Base-by-base conservation (phyloP, 2,329 filamentous ascomycete genomes). In the Coniochaeta sp. region DNA sequence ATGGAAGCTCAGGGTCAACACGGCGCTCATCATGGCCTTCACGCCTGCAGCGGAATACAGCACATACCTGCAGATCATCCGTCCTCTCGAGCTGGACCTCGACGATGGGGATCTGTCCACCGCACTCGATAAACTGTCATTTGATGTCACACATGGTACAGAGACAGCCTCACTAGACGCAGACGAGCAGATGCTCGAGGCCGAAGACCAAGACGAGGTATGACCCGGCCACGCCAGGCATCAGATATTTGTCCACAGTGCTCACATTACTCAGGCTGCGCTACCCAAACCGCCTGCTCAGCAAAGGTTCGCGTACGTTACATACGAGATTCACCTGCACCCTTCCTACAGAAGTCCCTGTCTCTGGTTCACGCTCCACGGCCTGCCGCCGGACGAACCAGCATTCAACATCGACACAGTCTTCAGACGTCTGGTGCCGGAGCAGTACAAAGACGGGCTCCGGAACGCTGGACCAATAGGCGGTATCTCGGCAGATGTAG, bases 281-380 rank as follows among this genome's bases (percentile, higher is more conserved):
- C 34, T 64, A 22, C 57, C 34, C 36, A 61, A 57, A 47, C 59
- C 54, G 44, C 58, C 60, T 22, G 31, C 28, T 12, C 56, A 31
- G 59, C 24, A 40, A 58, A 59, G 70, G 61, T 70, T 71, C 63
- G 75, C 76, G 60, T 76, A 79, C 67, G 84, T 90, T 65, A 80
- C 82, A 62, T 93, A 92, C 75, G 87, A 91, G 72, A 85, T 93
- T 67, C 81, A 90, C 68, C 79, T 89, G 62, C 90, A 91, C 67
- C 84, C 87, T 60, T 89, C 87, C 60, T 93, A 93, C 74, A 82
- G 82, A 63, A 83, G 88, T 54, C 90, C 90, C 9, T 89, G 89
- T 62, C 79, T 93, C 60, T 93, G 89, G 83, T 91, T 93, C 76
- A 83, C 78, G 59, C 73, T 91, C 67, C 81, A 84, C 65, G 80